These are phyloP conservation scores for Boletales sp. DNA, from an alignment of 768 basidiomycete genomes.

Conservation along the genomic window DNA sequence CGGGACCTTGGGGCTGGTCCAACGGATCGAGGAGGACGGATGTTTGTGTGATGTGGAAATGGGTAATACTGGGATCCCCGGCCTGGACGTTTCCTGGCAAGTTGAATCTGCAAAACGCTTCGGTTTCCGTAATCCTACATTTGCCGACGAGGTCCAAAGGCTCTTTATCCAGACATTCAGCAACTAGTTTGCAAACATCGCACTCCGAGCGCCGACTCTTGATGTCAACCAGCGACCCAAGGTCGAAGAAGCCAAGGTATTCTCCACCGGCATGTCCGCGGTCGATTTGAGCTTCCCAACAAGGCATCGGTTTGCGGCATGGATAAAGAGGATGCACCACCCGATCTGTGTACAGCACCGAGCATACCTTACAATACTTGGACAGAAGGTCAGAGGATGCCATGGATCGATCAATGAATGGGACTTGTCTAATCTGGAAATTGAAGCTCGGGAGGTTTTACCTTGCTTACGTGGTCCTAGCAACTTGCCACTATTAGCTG, in stretches of 20 bases:
- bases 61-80: constrained; percentile 4
- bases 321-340: constrained; percentile 1
- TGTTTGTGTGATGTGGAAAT: constrained; percentile 14
- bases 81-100: not conserved
- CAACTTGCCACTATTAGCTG: not conserved
- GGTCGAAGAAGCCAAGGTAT: not conserved
- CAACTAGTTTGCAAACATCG: constrained; percentile 11
- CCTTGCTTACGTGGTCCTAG: not conserved
- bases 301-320: not conserved
- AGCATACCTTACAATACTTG: constrained; percentile 6
- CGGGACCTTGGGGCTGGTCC: not conserved
- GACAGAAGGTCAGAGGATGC: not conserved
- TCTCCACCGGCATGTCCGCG: too few relatives aligned
- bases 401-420: constrained; percentile 1
- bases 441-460: not conserved
- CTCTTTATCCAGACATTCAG: constrained; percentile 10
- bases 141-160: constrained; percentile 4
- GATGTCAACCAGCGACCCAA: constrained; percentile 14
- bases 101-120: constrained; percentile 5
- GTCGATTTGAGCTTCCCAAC: constrained; percentile 1
- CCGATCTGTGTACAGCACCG: constrained; percentile 1
- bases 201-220: constrained; percentile 8
- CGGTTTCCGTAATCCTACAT: not conserved
- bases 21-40: constrained; percentile 2
- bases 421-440: not conserved